phyloP scores from a whole-genome alignment of 805 yeast genomes.

The Kazachstania martiniae region DNA sequence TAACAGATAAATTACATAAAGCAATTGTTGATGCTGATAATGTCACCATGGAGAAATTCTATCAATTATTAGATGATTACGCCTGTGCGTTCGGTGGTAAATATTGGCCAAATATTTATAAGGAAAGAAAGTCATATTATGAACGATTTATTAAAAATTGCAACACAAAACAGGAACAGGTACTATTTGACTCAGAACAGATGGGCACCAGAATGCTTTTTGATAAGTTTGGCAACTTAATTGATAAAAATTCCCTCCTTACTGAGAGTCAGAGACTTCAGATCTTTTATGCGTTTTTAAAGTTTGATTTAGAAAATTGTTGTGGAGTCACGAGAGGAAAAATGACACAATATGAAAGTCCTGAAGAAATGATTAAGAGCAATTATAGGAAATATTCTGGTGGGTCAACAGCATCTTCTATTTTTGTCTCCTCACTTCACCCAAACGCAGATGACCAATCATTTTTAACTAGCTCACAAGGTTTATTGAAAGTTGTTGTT shows the following conservation, averaged over 20 bases:
- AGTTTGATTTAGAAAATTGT: slow-evolving; percentile 23
- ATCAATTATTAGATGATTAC: slow-evolving; percentile 44
- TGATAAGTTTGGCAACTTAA: slow-evolving; percentile 28
- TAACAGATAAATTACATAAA: slow-evolving; percentile 42
- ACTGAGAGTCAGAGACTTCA: slow-evolving; percentile 24
- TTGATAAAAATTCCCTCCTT: slow-evolving; percentile 26
- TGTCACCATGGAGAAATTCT: slow-evolving; percentile 23
- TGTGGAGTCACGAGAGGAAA: slow-evolving; percentile 12
- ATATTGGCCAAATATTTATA: slow-evolving; percentile 76
- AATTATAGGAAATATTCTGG: slow-evolving; percentile 29
- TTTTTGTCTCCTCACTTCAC: slow-evolving; percentile 32
- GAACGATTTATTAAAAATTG: slow-evolving; percentile 26
- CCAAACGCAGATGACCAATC: slow-evolving; percentile 16
- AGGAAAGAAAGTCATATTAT: slow-evolving; percentile 31
- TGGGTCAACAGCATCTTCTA: slow-evolving; percentile 71
- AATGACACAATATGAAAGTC: slow-evolving; percentile 4
- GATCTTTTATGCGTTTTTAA: slow-evolving; percentile 19
- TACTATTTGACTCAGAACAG: slow-evolving; percentile 15
- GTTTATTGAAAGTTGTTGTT: slow-evolving; percentile 56
- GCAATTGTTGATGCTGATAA: slow-evolving; percentile 37
- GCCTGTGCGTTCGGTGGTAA: slow-evolving; percentile 54
- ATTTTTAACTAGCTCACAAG: slow-evolving; percentile 43
- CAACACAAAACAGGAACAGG: slow-evolving; percentile 27
- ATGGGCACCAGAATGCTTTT: slow-evolving; percentile 27
- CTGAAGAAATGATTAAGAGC: slow-evolving; percentile 18